A percentile compares a stretch with the other conserved stretches of the same genome.
phyloP scores from a whole-genome alignment of 2,329 filamentous ascomycete genomes.

The Fusarium sp. region DNA sequence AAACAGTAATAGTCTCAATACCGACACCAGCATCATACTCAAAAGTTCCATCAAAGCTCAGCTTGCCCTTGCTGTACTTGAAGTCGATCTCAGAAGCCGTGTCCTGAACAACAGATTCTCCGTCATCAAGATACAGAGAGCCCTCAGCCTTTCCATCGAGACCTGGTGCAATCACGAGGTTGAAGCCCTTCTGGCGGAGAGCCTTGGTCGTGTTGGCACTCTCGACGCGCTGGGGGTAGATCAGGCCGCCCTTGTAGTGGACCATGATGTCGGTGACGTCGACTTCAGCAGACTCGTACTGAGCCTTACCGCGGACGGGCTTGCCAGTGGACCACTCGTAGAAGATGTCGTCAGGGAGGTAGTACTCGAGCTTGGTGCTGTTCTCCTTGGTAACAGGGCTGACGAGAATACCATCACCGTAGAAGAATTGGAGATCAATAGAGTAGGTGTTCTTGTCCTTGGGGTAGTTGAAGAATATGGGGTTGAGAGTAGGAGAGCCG shows the following conservation, averaged over 20 bases:
- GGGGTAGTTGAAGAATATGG: constrained; percentile 77
- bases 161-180: constrained; percentile 73
- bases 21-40: constrained; percentile 59
- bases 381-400: constrained; percentile 58
- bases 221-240: constrained; percentile 67
- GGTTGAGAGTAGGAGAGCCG: constrained; percentile 74
- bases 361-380: constrained; percentile 54
- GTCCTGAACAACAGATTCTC: constrained; percentile 69
- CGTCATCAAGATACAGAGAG: constrained; percentile 79
- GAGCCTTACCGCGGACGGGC: constrained; percentile 51
- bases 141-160: constrained; percentile 71
- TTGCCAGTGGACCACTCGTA: constrained; percentile 62
- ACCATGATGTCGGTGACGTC: constrained; percentile 67
- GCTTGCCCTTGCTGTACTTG: constrained; percentile 61
- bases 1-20: constrained; percentile 60
- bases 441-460: constrained; percentile 54
- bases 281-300: constrained; percentile 47
- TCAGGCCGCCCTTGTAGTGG: constrained; percentile 70
- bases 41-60: constrained; percentile 64
- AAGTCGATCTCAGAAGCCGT: constrained; percentile 69
- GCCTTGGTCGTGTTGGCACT: constrained; percentile 70
- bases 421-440: constrained; percentile 61
- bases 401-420: constrained; percentile 57
- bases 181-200: constrained; percentile 72
- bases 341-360: constrained; percentile 61